Evolutionary conservation across 192 early-diverging fungal genomes (phyloP).

Genomic region (Chytriomyces sp.): DNA sequence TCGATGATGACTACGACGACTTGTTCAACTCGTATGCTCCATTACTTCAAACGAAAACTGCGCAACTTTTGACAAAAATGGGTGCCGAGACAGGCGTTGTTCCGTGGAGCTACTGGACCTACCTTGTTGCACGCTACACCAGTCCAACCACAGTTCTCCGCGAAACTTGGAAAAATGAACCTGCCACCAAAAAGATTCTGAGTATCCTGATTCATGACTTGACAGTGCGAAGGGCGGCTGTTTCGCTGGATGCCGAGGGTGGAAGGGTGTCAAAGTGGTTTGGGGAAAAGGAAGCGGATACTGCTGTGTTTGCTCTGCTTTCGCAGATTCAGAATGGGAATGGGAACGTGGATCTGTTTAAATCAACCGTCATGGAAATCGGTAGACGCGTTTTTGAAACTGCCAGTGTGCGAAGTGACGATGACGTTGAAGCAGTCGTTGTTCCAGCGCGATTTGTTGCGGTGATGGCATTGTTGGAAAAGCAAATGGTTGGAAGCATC

Average conservation of each 20-base stretch:
- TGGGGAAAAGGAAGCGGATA: constrained; percentile 34
- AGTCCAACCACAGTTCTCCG: background rate
- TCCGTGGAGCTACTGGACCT: constrained; percentile 30
- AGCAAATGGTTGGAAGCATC: background rate
- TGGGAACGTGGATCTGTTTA: background rate
- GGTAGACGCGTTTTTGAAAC: background rate
- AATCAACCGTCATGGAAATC: constrained; percentile 9
- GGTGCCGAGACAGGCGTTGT: constrained; percentile 4
- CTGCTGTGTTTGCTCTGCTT: constrained; percentile 8
- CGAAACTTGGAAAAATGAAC: background rate
- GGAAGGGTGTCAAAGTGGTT: constrained; percentile 11
- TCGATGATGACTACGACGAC: constrained; percentile 21
- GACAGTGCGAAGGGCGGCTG: constrained; percentile 2
- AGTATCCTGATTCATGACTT: constrained; percentile 28
- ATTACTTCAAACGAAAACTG: background rate
- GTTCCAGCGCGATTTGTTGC: constrained; percentile 14
- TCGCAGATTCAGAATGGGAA: background rate
- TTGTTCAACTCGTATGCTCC: constrained; percentile 19
- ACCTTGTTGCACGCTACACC: constrained; percentile 11
- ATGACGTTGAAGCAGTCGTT: background rate
- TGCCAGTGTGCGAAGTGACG: background rate
- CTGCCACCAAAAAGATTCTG: background rate
- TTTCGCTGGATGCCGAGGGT: background rate
- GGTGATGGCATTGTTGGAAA: constrained; percentile 16
- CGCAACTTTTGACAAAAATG: constrained; percentile 12